Evolutionary conservation across 768 basidiomycete genomes (phyloP), one percentile per base, ranked within the genome.

Genomic region (Rhodosporidiobolus sp.): DNA sequence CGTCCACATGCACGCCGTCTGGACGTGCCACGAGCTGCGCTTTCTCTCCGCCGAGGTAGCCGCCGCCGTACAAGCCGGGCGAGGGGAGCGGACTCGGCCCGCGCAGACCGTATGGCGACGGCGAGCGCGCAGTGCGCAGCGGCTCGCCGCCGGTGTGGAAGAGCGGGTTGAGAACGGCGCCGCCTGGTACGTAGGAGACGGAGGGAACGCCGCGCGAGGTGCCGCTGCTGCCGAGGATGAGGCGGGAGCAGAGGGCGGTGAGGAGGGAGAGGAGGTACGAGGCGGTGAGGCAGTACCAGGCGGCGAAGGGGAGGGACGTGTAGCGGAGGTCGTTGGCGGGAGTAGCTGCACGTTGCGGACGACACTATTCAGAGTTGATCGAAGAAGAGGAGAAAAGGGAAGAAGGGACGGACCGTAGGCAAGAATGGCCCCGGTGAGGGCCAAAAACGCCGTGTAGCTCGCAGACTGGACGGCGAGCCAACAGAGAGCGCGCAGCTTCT

Each of bases 191-290:
- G 17, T 4, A 5, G 17, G 46, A 4, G 46, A 48, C 4, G 46
- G 46, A 4, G 8, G 20, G 46, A 5, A 17, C 46, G 20, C 14
- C 17, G 20, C 14, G 20, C 4, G 46, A 17, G 46, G 46, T 48
- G 46, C 46, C 17, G 17, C 14, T 55, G 7, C 20, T 14, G 32
- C 34, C 22, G 26, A 59, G 43, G 58, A 59, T 45, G 43, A 45
- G 43, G 58, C 58, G 58, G n/a, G 58, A 59, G 14, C 38, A 59
- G 58, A 59, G 58, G 26, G 58, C 28, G 43, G n/a, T n/a, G 43
- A 59, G 38, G 43, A 59, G 58, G 17, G 58, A 24, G 58, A 59
- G 35, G 35, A n/a, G 26, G 58, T 59, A 59, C n/a, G 22, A n/a
- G 10, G 58, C 28, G 14, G 58, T n/a, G 43, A 59, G 58, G 43